These are phyloP conservation scores for Cenchrus purpureus DNA, from an alignment of 176 grass and related monocot species.

Conservation along the genomic window DNA sequence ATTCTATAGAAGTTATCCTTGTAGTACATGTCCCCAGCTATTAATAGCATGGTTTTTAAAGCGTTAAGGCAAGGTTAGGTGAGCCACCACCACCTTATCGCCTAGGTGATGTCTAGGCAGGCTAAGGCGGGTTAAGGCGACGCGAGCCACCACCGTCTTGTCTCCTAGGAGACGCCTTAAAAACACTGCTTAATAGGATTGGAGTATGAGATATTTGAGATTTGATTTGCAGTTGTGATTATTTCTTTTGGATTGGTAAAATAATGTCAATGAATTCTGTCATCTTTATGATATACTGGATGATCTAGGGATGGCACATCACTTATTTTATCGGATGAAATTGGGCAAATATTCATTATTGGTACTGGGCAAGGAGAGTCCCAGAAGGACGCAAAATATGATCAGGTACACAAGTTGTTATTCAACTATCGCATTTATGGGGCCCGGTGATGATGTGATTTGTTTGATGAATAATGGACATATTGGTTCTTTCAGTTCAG, in stretches of 20 bases:
- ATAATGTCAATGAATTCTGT: constrained; percentile 20
- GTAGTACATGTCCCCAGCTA: background rate
- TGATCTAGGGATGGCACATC: constrained; percentile 89
- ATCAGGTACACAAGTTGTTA: constrained; percentile 67
- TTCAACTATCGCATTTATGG: constrained; percentile 22
- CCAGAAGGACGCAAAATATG: constrained; percentile 97
- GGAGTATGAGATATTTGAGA: background rate
- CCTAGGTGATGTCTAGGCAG: too few species aligned
- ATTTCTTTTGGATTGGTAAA: constrained; percentile 32
- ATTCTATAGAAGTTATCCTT: background rate
- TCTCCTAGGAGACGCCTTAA: too few species aligned
- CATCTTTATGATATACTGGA: constrained; percentile 33
- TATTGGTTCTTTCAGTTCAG: background rate
- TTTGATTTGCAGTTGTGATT: constrained; percentile 6
- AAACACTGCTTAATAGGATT: background rate
- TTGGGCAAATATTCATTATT: constrained; percentile 98
- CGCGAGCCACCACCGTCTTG: too few species aligned
- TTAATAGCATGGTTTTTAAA: too few species aligned
- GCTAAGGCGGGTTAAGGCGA: too few species aligned
- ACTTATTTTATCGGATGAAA: constrained; percentile 94
- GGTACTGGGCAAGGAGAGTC: constrained; percentile 95
- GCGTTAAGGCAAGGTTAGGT: too few species aligned
- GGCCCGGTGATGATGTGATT: background rate
- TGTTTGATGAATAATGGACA: background rate
- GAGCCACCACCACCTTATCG: too few species aligned